Evolutionary conservation across 768 basidiomycete genomes (phyloP), one percentile per base, ranked within the genome.

Genomic region (Suillus fuscotomentosus): DNA sequence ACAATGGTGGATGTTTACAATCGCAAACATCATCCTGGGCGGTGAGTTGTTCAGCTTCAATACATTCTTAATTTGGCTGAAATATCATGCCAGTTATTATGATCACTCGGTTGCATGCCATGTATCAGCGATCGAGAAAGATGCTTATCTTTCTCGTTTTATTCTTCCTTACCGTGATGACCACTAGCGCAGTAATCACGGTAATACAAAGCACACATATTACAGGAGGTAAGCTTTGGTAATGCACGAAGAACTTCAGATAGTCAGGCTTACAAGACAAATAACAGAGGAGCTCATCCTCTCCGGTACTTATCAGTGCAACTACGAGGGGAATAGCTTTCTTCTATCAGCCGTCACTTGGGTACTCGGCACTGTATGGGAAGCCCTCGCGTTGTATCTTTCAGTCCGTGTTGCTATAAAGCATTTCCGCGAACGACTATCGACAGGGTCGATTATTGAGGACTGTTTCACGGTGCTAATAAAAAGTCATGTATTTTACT

Each of bases 261-360:
- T 8, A 2, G 5, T 34, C 10, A 34, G 31, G 17, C 31, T 53
- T 10, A 53, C 9, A 27, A 20, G 51, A 34, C 9, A 17, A 34
- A 53, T 53, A 24, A 10, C 31, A 53, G 51, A 53, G 51, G 51
- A 53, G 15, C 3, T 34, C 2, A 0, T 34, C 17, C 31, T 50
- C 15, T 50, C 48, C 14, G 48, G 24, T 27, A 27, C 48, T 24
- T 50, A 15, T 50, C 24, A 15, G 17, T 53, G 51, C 17, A 1
- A 31, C 1, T 7, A 31, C 31, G 31, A 6, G 3, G 17, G 15
- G 5, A 10, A 9, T 9, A 11, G 2, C 17, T 0, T 5, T 5
- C 9, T 10, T 53, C 51, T 34, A 53, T 17, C 9, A 27, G 31
- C 17, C 9, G 4, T 34, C 27, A 31, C 51, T 31, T 53, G 51